Percentiles rank a stretch among this genome's conserved stretches.
phyloP scores from a whole-genome alignment of 768 basidiomycete species.

The Sporobolomyces roseus region DNA sequence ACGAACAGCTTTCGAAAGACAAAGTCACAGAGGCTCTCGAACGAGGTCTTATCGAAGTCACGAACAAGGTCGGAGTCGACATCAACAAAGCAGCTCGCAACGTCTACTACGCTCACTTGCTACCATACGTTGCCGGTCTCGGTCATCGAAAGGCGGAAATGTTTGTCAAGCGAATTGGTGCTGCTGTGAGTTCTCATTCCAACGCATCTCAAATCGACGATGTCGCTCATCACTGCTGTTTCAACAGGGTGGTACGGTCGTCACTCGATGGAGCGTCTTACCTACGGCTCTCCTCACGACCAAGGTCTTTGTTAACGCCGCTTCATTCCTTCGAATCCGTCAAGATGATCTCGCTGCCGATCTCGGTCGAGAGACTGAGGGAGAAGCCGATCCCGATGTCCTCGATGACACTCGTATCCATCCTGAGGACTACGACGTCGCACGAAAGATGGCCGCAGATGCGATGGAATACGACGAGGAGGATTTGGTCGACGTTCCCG shows the following conservation, averaged over 20 bases:
- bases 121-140: conserved; percentile 86
- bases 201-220: background rate
- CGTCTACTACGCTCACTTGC: conserved; percentile 76
- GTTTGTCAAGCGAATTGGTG: conserved; percentile 72
- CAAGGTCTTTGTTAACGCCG: conserved; percentile 85
- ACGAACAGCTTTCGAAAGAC: conserved; percentile 71
- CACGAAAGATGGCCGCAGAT: conserved; percentile 96
- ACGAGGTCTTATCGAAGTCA: conserved; percentile 79
- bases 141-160: conserved; percentile 90
- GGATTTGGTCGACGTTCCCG: conserved; percentile 85
- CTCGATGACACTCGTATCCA: conserved; percentile 94
- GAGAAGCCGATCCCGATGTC: conserved; percentile 74
- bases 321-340: conserved; percentile 81
- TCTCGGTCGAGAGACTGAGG: conserved; percentile 55
- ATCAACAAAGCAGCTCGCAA: conserved; percentile 89
- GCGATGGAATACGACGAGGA: conserved; percentile 97
- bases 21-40: conserved; percentile 78
- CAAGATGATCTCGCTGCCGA: conserved; percentile 59
- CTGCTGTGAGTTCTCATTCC: conserved; percentile 55
- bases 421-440: conserved; percentile 94
- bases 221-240: background rate
- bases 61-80: conserved; percentile 90
- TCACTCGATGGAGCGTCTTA: conserved; percentile 84
- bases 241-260: conserved; percentile 72
- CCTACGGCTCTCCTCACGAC: conserved; percentile 72